Evolutionary conservation across 495 filamentous ascomycete species (phyloP).

Genomic region (Staphylotrichum tortipilum): DNA sequence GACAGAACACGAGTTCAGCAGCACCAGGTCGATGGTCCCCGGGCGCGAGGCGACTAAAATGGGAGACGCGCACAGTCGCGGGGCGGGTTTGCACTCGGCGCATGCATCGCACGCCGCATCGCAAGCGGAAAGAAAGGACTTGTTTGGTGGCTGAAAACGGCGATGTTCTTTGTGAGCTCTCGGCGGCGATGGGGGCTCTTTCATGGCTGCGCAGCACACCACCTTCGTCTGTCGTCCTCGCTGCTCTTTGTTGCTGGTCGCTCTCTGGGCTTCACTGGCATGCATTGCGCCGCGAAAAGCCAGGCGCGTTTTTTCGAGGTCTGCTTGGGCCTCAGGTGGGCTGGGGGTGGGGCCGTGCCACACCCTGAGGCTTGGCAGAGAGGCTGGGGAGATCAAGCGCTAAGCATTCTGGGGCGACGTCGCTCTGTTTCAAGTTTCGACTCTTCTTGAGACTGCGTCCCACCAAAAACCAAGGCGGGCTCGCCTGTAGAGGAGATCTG

Average conservation of each 20-base stretch:
- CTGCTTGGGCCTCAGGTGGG: background rate
- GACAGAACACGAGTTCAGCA: too few relatives aligned
- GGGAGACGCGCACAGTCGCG: conserved; percentile 2
- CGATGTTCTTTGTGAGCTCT: conserved; percentile 16
- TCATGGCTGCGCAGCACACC: conserved; percentile 13
- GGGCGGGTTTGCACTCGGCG: conserved; percentile 1
- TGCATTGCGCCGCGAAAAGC: background rate
- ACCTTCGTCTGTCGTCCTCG: too few relatives aligned
- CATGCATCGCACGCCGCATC: conserved; percentile 20
- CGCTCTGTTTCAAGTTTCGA: background rate
- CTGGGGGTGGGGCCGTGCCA: conserved; percentile 1
- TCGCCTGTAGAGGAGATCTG: conserved; percentile 2
- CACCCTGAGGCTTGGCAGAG: background rate
- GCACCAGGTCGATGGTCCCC: background rate
- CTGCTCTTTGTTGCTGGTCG: conserved; percentile 3
- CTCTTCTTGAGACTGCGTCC: too few relatives aligned
- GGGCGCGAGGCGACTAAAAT: conserved; percentile 16
- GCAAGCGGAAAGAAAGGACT: conserved; percentile 24
- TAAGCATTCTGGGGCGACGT: background rate
- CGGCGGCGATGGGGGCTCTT: conserved; percentile 3
- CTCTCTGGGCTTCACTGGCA: background rate
- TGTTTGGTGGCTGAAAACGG: conserved; percentile 25
- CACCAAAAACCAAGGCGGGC: too few relatives aligned
- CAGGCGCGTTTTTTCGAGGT: conserved; percentile 12
- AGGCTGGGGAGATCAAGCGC: background rate